Conservation (phyloP, 225 moss, liverwort and hornwort species). For the Physcomitrellopsis africana region DNA sequence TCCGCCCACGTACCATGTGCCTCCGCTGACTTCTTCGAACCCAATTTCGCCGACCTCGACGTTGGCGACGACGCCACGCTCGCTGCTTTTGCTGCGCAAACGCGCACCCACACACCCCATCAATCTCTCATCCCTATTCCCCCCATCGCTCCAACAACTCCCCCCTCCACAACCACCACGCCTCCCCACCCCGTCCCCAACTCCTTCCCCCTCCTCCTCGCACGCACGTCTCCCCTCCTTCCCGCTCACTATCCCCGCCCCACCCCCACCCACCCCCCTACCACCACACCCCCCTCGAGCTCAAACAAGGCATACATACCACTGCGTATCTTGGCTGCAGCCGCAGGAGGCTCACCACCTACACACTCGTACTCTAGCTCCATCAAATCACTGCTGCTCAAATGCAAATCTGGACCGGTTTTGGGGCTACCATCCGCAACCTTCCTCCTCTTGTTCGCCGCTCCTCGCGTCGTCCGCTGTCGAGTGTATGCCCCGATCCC, state of each 20-base stretch:
- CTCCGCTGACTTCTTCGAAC: slow-evolving; percentile 82
- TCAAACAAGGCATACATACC: slow-evolving; percentile 64
- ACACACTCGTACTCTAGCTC: slow-evolving; percentile 86
- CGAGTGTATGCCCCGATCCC: slow-evolving; percentile 82
- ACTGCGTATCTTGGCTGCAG: slow-evolving; percentile 98
- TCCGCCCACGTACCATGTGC: slow-evolving; percentile 68
- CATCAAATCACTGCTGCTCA: slow-evolving; percentile 79
- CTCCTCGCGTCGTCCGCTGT: slow-evolving; percentile 86
- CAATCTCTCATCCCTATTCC: too few relatives aligned
- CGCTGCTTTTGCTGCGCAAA: slow-evolving; percentile 87
- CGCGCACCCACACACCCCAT: neutral
- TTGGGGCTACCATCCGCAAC: slow-evolving; percentile 58
- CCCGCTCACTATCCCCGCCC: too few relatives aligned
- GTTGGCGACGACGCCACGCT: slow-evolving; percentile 98
- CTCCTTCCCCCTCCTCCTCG: too few relatives aligned
- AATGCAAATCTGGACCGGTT: slow-evolving; percentile 65
- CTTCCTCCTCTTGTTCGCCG: slow-evolving; percentile 82
- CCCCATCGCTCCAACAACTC: too few relatives aligned
- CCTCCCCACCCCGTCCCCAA: too few relatives aligned
- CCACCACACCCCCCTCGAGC: neutral
- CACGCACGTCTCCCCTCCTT: too few relatives aligned
- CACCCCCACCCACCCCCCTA: too few relatives aligned
- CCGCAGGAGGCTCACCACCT: slow-evolving; percentile 98
- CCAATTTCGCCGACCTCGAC: slow-evolving; percentile 61
- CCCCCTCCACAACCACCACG: too few relatives aligned